A percentile compares a stretch with the other conserved stretches of the same genome.
phyloP scores from a whole-genome alignment of 139 green algal genomes.

The Spirogloea muscicola region DNA sequence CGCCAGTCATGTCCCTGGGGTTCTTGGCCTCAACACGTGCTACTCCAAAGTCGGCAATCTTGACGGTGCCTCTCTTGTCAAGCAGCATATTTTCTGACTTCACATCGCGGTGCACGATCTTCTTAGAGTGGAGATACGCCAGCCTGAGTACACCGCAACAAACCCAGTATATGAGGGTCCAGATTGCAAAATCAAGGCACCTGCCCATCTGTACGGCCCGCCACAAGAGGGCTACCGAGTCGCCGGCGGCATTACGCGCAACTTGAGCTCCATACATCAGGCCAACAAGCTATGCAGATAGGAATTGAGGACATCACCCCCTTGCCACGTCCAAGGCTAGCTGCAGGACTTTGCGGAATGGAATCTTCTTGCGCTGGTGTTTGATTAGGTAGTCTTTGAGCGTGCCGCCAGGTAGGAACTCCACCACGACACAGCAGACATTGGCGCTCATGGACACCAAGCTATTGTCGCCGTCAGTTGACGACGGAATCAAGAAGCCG shows the following conservation, averaged over 20 bases:
- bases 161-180: too few species aligned
- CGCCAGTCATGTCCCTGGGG: slow-evolving; percentile 38
- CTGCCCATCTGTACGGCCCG: too few species aligned
- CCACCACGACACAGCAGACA: slow-evolving; percentile 26
- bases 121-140: slow-evolving; percentile 80
- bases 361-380: slow-evolving; percentile 19
- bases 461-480: background rate
- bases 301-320: too few species aligned
- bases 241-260: too few species aligned
- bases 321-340: slow-evolving; percentile 21
- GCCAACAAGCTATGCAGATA: too few species aligned
- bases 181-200: too few species aligned
- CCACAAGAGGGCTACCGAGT: too few species aligned
- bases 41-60: slow-evolving; percentile 44
- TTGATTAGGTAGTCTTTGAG: slow-evolving; percentile 32
- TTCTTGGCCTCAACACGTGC: slow-evolving; percentile 27
- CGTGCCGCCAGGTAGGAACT: slow-evolving; percentile 26
- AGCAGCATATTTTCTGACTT: slow-evolving; percentile 52
- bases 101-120: slow-evolving; percentile 64
- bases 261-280: too few species aligned
- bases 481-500: slow-evolving; percentile 23
- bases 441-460: slow-evolving; percentile 4
- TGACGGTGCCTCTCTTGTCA: background rate
- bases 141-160: too few species aligned
- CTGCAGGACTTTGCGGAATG: slow-evolving; percentile 11